These are phyloP conservation scores for Phytophthora fragariae DNA, from an alignment of 352 stramenopile genomes.

Conservation along the genomic window DNA sequence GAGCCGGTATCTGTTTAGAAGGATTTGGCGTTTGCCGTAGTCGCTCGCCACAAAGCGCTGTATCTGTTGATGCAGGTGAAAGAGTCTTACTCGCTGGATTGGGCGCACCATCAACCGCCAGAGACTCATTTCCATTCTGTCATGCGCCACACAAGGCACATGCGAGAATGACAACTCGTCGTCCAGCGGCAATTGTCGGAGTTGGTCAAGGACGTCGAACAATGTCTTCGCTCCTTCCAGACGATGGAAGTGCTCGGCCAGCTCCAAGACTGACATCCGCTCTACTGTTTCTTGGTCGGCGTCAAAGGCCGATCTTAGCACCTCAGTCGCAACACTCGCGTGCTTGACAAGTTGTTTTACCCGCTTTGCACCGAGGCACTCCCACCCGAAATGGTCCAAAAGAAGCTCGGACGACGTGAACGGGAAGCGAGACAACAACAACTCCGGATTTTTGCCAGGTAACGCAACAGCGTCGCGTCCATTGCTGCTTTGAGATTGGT, in stretches of 20 bases:
- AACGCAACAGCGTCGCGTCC: neutral
- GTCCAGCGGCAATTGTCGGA: conserved; percentile 9
- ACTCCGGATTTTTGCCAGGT: neutral
- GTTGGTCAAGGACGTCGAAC: conserved; percentile 4
- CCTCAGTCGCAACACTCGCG: conserved; percentile 1
- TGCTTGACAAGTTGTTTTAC: conserved; percentile 17
- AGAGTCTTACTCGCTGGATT: conserved; percentile 46
- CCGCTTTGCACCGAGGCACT: conserved; percentile 22
- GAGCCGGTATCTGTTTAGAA: conserved; percentile 19
- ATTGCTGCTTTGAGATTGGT: conserved; percentile 9
- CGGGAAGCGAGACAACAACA: conserved; percentile 18
- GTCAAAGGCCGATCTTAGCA: conserved; percentile 10
- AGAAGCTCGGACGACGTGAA: conserved; percentile 29
- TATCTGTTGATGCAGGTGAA: conserved; percentile 39
- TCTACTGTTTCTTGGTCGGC: conserved; percentile 13
- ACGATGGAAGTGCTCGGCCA: conserved; percentile 24
- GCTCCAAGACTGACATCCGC: conserved; percentile 20
- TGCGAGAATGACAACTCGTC: conserved; percentile 16
- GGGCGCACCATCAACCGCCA: conserved; percentile 54
- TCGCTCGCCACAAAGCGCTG: conserved; percentile 32
- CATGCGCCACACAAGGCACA: conserved; percentile 33
- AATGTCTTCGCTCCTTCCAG: conserved; percentile 11
- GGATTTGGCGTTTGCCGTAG: conserved; percentile 14
- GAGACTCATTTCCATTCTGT: conserved; percentile 40
- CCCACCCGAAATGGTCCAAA: conserved; percentile 27